Evolutionary conservation across 1,139 yeast species (phyloP).

Genomic region (Kodamaea arcana): DNA sequence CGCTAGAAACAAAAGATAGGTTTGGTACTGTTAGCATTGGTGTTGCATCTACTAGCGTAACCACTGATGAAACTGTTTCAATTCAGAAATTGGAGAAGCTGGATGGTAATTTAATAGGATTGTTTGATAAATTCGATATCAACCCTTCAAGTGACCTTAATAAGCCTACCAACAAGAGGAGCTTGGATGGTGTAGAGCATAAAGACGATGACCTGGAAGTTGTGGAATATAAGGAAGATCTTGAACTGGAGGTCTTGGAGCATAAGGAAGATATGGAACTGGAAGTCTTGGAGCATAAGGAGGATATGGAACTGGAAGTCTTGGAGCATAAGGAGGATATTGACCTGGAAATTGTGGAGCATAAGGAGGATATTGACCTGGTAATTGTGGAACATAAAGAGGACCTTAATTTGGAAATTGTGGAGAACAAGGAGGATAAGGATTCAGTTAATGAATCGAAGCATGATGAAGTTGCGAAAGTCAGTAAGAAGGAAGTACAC

Average conservation of each 20-base stretch:
- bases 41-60: slow-evolving; percentile 25
- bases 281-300: too few species aligned
- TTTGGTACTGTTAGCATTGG: slow-evolving; percentile 13
- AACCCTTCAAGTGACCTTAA: slow-evolving; percentile 8
- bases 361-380: slow-evolving; percentile 9
- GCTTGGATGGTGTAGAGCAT: too few species aligned
- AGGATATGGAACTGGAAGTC: slow-evolving; percentile 7
- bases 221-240: too few species aligned
- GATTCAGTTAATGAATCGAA: slow-evolving; percentile 6
- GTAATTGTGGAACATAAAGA: slow-evolving; percentile 10
- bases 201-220: too few species aligned
- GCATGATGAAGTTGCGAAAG: not conserved
- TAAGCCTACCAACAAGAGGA: too few species aligned
- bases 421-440: slow-evolving; percentile 12
- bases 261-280: too few species aligned
- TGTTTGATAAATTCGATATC: slow-evolving; percentile 40
- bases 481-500: not conserved
- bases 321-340: slow-evolving; percentile 10
- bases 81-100: slow-evolving; percentile 1
- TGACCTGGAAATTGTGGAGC: slow-evolving; percentile 9
- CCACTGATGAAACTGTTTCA: slow-evolving; percentile 2
- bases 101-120: slow-evolving; percentile 26
- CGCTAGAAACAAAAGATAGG: slow-evolving; percentile 1
- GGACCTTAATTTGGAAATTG: slow-evolving; percentile 8
- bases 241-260: too few species aligned